phyloP scores from a whole-genome alignment of 2,329 filamentous ascomycete species.

The Dryadomyces quercivorus region DNA sequence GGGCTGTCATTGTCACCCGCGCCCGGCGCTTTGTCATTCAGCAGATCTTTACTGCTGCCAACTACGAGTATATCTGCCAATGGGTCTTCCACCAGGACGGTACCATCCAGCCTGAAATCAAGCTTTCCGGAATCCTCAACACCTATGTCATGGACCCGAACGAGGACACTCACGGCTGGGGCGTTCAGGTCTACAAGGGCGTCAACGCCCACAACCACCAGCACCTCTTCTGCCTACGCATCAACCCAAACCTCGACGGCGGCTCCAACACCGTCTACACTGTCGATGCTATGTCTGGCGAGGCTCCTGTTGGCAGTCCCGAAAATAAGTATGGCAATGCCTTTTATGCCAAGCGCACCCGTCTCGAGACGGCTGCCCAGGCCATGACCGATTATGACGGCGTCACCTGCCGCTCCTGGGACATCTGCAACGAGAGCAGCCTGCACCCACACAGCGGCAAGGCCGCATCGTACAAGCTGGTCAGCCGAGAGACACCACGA shows the following conservation, averaged over 20 bases:
- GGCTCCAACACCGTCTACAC: conserved; percentile 71
- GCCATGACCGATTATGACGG: conserved; percentile 73
- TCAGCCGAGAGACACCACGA: conserved; percentile 69
- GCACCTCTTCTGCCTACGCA: conserved; percentile 59
- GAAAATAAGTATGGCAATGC: conserved; percentile 87
- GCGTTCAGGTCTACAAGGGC: conserved; percentile 79
- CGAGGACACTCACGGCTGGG: conserved; percentile 78
- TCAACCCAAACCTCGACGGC: conserved; percentile 81
- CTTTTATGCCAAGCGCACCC: conserved; percentile 76
- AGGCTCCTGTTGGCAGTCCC: conserved; percentile 63
- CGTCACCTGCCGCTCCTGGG: conserved; percentile 71
- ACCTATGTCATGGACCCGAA: conserved; percentile 72
- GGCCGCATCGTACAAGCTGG: conserved; percentile 77
- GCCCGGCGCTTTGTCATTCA: conserved; percentile 77
- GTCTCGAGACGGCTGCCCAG: conserved; percentile 57
- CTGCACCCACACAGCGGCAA: conserved; percentile 80
- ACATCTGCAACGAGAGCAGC: conserved; percentile 74
- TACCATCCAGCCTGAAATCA: conserved; percentile 82
- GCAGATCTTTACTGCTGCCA: conserved; percentile 89
- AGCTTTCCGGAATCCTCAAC: conserved; percentile 85
- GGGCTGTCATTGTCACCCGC: conserved; percentile 74
- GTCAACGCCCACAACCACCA: conserved; percentile 96
- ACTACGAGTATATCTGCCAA: conserved; percentile 64
- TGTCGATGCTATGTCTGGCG: conserved; percentile 59
- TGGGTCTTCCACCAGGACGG: conserved; percentile 53